Conservation (phyloP, 176 grass and related monocot species). For the Carex scoparia region DNA sequence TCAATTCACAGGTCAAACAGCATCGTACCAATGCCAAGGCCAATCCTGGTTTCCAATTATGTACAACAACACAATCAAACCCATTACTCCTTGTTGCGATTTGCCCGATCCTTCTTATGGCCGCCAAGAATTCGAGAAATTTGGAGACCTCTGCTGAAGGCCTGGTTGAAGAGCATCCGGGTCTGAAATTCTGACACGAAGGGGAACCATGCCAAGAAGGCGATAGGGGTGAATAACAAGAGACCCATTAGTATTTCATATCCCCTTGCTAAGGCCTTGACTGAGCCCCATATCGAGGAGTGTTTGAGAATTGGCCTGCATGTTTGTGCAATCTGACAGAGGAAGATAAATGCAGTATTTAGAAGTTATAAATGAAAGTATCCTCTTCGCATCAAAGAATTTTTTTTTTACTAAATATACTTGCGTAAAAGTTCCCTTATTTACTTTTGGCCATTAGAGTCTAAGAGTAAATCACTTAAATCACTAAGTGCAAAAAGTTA, state of each 20-base stretch:
- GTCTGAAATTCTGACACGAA: conserved; percentile 98
- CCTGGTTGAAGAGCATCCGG: conserved; percentile 96
- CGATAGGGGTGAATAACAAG: conserved; percentile 78
- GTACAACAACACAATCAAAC: conserved; percentile 7
- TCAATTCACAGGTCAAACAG: background rate
- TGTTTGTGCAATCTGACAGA: conserved; percentile 80
- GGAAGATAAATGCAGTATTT: background rate
- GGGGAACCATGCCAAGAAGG: conserved; percentile 88
- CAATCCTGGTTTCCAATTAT: conserved; percentile 7
- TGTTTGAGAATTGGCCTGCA: conserved; percentile 45
- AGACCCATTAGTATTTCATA: conserved; percentile 93
- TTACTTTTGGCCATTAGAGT: background rate
- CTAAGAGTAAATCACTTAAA: background rate
- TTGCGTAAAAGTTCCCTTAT: background rate
- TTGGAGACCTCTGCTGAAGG: conserved; percentile 92
- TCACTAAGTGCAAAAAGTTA: background rate
- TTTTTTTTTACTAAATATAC: background rate
- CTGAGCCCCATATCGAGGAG: conserved; percentile 58
- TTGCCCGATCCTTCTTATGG: conserved; percentile 73
- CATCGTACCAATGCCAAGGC: background rate
- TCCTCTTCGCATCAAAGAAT: background rate
- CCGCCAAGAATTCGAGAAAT: conserved; percentile 95
- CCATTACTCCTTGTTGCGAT: conserved; percentile 74
- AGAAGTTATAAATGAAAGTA: background rate
- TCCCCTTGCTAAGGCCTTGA: conserved; percentile 81